These are phyloP conservation scores for Erodium maritimum DNA, from an alignment of 345 rosid genomes.

Conservation along the genomic window DNA sequence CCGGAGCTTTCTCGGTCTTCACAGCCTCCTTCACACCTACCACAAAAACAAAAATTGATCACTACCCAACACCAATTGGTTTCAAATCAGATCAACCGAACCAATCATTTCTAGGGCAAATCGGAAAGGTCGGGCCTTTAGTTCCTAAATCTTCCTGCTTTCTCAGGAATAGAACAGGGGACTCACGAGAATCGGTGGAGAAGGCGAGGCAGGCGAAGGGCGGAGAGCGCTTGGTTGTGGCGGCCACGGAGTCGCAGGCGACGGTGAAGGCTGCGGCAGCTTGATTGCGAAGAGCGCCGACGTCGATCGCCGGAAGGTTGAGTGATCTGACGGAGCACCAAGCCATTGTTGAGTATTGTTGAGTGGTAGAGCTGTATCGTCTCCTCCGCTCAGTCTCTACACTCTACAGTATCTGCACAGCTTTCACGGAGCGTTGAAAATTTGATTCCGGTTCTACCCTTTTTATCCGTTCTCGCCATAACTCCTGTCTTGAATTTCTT, in stretches of 20 bases:
- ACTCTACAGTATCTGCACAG: too few relatives aligned
- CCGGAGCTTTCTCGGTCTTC: constrained; percentile 77
- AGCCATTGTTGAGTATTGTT: neutral
- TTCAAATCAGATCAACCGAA: neutral
- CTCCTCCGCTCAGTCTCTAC: neutral
- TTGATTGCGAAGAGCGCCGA: constrained; percentile 13
- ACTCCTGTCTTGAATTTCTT: too few relatives aligned
- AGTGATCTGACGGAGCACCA: neutral
- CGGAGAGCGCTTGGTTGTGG: constrained; percentile 8
- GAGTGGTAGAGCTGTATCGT: too few relatives aligned
- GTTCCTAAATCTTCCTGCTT: too few relatives aligned
- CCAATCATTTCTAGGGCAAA: too few relatives aligned
- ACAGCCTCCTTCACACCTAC: constrained; percentile 62
- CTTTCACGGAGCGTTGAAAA: too few relatives aligned
- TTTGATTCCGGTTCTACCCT: too few relatives aligned
- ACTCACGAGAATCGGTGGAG: constrained; percentile 28
- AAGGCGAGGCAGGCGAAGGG: constrained; percentile 39
- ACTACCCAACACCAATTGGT: neutral
- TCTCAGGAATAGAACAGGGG: neutral
- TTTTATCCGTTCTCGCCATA: too few relatives aligned
- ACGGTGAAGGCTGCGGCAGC: constrained; percentile 21
- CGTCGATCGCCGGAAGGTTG: constrained; percentile 20
- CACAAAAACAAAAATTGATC: constrained; percentile 1
- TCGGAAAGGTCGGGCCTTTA: too few relatives aligned
- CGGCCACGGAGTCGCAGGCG: neutral